Conservation (phyloP, 208 protist species). For the Trypanosomatidae sp. region DNA sequence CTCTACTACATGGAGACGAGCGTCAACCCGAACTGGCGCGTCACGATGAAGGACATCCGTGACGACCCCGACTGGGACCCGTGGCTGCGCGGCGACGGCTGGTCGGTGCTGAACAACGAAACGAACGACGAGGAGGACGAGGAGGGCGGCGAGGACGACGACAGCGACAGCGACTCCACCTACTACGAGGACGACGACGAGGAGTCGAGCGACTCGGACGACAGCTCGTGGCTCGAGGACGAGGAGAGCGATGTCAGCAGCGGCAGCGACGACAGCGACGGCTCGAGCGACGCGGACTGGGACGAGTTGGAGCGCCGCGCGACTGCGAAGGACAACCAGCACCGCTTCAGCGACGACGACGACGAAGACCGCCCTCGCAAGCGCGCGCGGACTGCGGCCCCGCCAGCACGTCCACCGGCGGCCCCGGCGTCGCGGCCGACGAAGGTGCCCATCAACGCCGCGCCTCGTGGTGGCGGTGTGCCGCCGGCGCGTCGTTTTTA, state of each 20-base stretch:
- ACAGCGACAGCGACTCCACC: conserved; percentile 71
- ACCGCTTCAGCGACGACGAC: conserved; percentile 59
- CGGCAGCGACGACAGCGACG: conserved; percentile 52
- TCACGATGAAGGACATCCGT: conserved; percentile 82
- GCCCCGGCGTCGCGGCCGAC: conserved; percentile 14
- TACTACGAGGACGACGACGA: conserved; percentile 84
- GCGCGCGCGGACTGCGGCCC: conserved; percentile 20
- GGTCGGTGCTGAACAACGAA: conserved; percentile 71
- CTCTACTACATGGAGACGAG: conserved; percentile 87
- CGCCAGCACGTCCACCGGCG: not conserved
- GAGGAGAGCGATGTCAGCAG: conserved; percentile 61
- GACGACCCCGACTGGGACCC: conserved; percentile 87
- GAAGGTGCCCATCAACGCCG: conserved; percentile 32
- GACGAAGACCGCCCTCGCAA: conserved; percentile 57
- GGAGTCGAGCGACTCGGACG: conserved; percentile 53
- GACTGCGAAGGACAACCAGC: conserved; percentile 65
- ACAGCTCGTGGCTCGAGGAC: conserved; percentile 78
- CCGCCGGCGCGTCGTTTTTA: conserved; percentile 71
- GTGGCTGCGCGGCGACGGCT: conserved; percentile 68
- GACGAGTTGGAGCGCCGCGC: conserved; percentile 83
- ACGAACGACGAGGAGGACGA: conserved; percentile 89
- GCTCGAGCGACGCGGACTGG: conserved; percentile 73
- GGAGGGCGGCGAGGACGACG: conserved; percentile 60
- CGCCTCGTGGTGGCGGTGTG: conserved; percentile 20
- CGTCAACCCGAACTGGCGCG: conserved; percentile 79